Base-by-base conservation (phyloP, 208 protist species). In the Wallacemonas sp. region DNA sequence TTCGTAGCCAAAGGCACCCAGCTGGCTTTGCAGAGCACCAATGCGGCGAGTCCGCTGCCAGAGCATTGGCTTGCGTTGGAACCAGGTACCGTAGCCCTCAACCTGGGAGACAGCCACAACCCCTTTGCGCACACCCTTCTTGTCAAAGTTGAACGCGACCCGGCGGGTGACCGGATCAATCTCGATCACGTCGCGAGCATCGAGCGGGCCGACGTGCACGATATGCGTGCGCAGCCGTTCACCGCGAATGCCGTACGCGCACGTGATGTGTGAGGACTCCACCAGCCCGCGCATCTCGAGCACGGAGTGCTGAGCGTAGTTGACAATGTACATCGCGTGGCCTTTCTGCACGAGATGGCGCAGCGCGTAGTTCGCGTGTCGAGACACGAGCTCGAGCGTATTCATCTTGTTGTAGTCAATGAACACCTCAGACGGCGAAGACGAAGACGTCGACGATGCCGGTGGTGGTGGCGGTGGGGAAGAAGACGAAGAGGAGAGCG, bases 11-110 rank as follows among this genome's bases (percentile, higher is more conserved):
- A 81, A 92, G 61, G 83, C 84, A 57, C 87, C 86, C 60, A 95
- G 76, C 60, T 85, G 74, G 45, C 77, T 83, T 71, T 92, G 87
- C 75, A 95, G 54, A 3, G 87, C 90, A 24, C 90, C 90, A 29
- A 92, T 87, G 52, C 90, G 83, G 17, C 90, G 75, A 1, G 87
- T 88, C 17, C 90, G 90, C 71, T 93, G 85, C 86, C 86, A 92
- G 24, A 95, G 77, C 90, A 95, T 95, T 33, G 85, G 81, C 71
- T 91, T 90, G 26, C 90, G 86, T 71, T 92, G 81, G 55, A 93
- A 92, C 85, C 85, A 92, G 33, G 85, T 91, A 52, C 85, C 87
- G 65, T 93, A 93, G 12, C 87, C 87, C 57, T 92, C 82, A 24
- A 92, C 85, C 63, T 81, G 82, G 32, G 85, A 92, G 34, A 92